phyloP scores from a whole-genome alignment of 805 yeast species.

The Starmerella cellae region DNA sequence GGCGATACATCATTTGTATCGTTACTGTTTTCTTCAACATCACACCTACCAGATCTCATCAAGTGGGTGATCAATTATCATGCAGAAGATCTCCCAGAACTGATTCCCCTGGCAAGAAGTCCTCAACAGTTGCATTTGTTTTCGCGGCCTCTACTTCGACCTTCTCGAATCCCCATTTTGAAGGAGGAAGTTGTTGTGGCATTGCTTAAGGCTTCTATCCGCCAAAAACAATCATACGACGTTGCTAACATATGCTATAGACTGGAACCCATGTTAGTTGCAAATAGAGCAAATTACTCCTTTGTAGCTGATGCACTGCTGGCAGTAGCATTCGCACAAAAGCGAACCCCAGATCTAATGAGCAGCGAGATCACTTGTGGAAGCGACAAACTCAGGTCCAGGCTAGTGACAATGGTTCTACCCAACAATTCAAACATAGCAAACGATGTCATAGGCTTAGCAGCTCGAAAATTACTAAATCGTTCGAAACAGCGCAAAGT shows the following conservation, averaged over 20 bases:
- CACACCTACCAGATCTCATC: too few relatives aligned
- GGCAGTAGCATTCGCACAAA: slow-evolving; percentile 22
- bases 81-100: too few relatives aligned
- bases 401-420: background rate
- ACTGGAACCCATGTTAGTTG: background rate
- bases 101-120: too few relatives aligned
- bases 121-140: background rate
- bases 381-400: background rate
- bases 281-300: background rate
- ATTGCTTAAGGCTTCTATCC: slow-evolving; percentile 11
- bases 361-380: background rate
- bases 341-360: slow-evolving; percentile 2
- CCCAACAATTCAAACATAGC: background rate
- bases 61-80: too few relatives aligned
- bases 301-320: slow-evolving; percentile 21
- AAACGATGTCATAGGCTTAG: slow-evolving; percentile 4
- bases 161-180: background rate
- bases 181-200: background rate
- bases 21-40: too few relatives aligned
- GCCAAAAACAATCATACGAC: slow-evolving; percentile 14
- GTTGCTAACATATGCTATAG: slow-evolving; percentile 15
- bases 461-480: slow-evolving; percentile 3
- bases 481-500: background rate
- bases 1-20: too few relatives aligned
- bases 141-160: background rate